A percentile compares a stretch with the other conserved stretches of the same genome.
These are phyloP conservation scores for Cyclotella kingstonii DNA, from an alignment of 108 stramenopile species.

Conservation along the genomic window DNA sequence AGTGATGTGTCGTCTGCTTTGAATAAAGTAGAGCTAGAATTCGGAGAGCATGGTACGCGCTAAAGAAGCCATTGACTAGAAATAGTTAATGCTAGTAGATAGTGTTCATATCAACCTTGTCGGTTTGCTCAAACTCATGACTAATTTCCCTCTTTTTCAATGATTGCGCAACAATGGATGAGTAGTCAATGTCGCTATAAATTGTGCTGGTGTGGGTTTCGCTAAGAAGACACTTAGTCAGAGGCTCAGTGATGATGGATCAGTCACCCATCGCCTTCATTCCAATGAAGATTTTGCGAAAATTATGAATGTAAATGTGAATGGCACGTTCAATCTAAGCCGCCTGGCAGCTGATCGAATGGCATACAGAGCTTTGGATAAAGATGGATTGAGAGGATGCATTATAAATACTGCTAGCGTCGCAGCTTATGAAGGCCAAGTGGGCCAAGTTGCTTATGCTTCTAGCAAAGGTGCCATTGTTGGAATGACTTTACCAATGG, in stretches of 20 bases:
- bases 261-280: conserved; percentile 45
- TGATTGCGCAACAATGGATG: too few species aligned
- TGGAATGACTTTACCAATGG: conserved; percentile 87
- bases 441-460: conserved; percentile 91
- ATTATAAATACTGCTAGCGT: conserved; percentile 95
- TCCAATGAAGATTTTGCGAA: conserved; percentile 56
- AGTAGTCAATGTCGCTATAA: conserved; percentile 80
- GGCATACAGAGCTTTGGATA: conserved; percentile 54
- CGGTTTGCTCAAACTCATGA: conserved; percentile 7
- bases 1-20: conserved; percentile 54
- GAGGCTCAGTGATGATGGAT: conserved; percentile 54
- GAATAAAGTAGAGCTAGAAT: conserved; percentile 59
- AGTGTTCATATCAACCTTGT: neutral
- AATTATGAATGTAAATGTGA: conserved; percentile 80
- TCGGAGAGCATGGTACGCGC: conserved; percentile 58
- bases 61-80: too few species aligned
- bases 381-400: conserved; percentile 70
- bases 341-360: conserved; percentile 87
- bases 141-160: conserved; percentile 1
- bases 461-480: conserved; percentile 92
- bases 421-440: conserved; percentile 94
- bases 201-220: conserved; percentile 91
- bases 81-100: too few species aligned
- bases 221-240: conserved; percentile 71
- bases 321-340: conserved; percentile 95